Conservation (phyloP, 2,329 filamentous ascomycete species). For the Domatiomyces globalis region DNA sequence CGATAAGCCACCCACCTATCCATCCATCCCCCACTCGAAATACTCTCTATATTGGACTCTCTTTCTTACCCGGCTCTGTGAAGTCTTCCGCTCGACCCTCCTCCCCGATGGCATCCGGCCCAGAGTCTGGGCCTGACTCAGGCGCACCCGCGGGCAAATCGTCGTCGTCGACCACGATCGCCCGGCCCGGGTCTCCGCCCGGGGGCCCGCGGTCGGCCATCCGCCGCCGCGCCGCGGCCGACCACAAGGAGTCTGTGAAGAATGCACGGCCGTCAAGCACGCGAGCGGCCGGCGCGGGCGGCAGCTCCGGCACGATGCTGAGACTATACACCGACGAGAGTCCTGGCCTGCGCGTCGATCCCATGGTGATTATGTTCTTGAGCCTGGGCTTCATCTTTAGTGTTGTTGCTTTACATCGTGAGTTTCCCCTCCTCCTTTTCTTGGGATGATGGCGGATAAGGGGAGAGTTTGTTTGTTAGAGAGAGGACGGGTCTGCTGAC, state of each 20-base stretch:
- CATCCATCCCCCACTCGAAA: too few relatives aligned
- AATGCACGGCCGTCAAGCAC: slow-evolving; percentile 89
- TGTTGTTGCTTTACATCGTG: slow-evolving; percentile 94
- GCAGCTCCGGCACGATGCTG: slow-evolving; percentile 96
- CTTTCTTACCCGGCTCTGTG: background rate
- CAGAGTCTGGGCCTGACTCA: slow-evolving; percentile 33
- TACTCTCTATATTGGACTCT: background rate
- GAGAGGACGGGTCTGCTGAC: slow-evolving; percentile 4
- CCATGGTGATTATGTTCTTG: slow-evolving; percentile 89
- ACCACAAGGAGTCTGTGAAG: slow-evolving; percentile 92
- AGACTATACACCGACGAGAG: slow-evolving; percentile 98
- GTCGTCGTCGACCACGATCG: slow-evolving; percentile 54
- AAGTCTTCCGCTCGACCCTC: slow-evolving; percentile 17
- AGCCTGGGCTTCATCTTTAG: slow-evolving; percentile 98
- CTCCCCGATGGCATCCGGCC: slow-evolving; percentile 31
- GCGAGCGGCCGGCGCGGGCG: slow-evolving; percentile 81
- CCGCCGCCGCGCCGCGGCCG: slow-evolving; percentile 84
- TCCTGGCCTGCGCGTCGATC: slow-evolving; percentile 92
- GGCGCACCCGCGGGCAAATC: slow-evolving; percentile 37
- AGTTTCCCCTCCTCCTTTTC: slow-evolving; percentile 25
- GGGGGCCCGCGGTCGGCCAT: slow-evolving; percentile 92
- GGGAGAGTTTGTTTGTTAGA: slow-evolving; percentile 3
- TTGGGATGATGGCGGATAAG: background rate
- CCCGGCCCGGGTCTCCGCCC: slow-evolving; percentile 72
- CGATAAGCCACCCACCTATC: too few relatives aligned